Evolutionary conservation across 352 stramenopile genomes (phyloP), one percentile per base, ranked within the genome.

Genomic region (Phytophthora agathidicida): DNA sequence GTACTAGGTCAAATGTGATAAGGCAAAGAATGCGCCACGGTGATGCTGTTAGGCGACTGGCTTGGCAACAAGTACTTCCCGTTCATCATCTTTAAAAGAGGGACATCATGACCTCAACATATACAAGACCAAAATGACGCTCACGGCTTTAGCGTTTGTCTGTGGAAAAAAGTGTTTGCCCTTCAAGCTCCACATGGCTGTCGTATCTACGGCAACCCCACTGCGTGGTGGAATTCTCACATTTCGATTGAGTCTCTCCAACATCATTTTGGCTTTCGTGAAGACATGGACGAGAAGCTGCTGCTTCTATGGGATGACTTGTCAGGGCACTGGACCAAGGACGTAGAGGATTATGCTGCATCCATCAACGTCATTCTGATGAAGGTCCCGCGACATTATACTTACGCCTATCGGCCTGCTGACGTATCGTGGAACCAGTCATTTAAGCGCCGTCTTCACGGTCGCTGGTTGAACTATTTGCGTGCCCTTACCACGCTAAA

Each of bases 361-460:
- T 24, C 11, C 2, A 31, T 42, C 2, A 42, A 52, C 17, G 22
- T 33, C 9, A 8, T 54, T 5, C n/a, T 54, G 7, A 14, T 44
- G 1, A 54, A 54, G n/a, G 32, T 54, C 3, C 26, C 41, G 17
- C 41, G 24, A 16, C 22, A 17, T 4, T 50, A 50, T 16, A 50
- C 43, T 2, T 57, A 56, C 26, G 36, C 47, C 1, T 56, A 36
- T 6, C 47, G 47, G 14, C 48, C 35, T 3, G 49, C 50, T 13
- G 50, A 49, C 17, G 31, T 58, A 1, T 16, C 50, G 9, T 59
- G 50, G 50, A 59, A 59, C 16, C 32, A 59, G 20, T 27, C 33
- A 8, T 28, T 45, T 24, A 55, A 55, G 20, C 17, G 31, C n/a
- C 10, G 44, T 3, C 22, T 42, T 7, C 20, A 31, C 0, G 8